Percentiles rank a stretch among this genome's conserved stretches.
Evolutionary conservation across 2,329 filamentous ascomycete species (phyloP).

Genomic region (Talaromyces pinophilus): DNA sequence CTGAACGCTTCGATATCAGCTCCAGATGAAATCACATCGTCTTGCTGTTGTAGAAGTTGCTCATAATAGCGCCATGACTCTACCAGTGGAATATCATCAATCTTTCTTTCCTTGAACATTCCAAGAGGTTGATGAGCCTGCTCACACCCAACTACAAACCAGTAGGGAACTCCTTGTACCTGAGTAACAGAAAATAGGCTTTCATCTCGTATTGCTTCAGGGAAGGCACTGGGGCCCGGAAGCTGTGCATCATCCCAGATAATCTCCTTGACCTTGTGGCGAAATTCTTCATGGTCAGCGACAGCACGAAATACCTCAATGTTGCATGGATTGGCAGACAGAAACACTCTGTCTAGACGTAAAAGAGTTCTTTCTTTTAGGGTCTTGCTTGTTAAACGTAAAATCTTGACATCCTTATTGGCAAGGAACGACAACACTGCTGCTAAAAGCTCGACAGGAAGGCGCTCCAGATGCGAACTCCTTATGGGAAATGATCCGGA

Average conservation of each 20-base stretch:
- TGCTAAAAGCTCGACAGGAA: not conserved
- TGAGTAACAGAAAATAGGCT: not conserved
- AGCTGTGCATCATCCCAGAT: slow-evolving; percentile 33
- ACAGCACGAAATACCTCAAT: slow-evolving; percentile 41
- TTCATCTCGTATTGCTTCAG: not conserved
- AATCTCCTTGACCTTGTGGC: slow-evolving; percentile 38
- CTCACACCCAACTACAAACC: not conserved
- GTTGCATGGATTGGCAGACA: slow-evolving; percentile 45
- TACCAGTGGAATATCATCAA: not conserved
- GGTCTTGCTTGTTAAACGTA: slow-evolving; percentile 30
- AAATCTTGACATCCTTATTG: slow-evolving; percentile 28
- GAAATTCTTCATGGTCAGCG: slow-evolving; percentile 39
- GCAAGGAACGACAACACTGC: not conserved
- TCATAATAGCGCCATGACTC: slow-evolving; percentile 34
- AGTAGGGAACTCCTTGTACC: not conserved
- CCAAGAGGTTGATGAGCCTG: not conserved
- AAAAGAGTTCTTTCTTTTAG: slow-evolving; percentile 26
- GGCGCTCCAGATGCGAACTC: not conserved
- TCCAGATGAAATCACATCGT: slow-evolving; percentile 30
- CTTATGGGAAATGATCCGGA: not conserved
- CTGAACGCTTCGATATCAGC: slow-evolving; percentile 37
- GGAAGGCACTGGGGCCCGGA: not conserved
- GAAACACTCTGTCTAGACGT: slow-evolving; percentile 40
- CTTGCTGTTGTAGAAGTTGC: slow-evolving; percentile 37
- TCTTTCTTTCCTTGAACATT: not conserved